These are phyloP conservation scores for Litsea cubeba DNA, from an alignment of 164 flowering plant genomes.

Conservation along the genomic window DNA sequence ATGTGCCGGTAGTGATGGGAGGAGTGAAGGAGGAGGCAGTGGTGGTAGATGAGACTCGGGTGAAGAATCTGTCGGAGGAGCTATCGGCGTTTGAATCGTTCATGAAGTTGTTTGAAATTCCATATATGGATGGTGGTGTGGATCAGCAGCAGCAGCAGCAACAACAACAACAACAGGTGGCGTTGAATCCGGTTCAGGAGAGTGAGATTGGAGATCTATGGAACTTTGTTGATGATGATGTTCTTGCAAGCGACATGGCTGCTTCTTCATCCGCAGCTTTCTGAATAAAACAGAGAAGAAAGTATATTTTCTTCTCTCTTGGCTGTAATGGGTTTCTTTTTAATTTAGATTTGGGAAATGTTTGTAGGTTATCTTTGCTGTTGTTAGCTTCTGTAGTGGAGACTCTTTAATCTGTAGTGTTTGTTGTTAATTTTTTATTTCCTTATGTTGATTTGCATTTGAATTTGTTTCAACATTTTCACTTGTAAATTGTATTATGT, in stretches of 20 bases:
- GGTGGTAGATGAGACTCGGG: conserved; percentile 28
- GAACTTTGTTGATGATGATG: conserved; percentile 64
- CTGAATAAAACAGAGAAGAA: not conserved
- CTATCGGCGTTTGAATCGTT: conserved; percentile 65
- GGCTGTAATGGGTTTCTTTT: not conserved
- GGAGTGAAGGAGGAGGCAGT: conserved; percentile 5
- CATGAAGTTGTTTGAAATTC: conserved; percentile 76
- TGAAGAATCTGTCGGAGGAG: conserved; percentile 65
- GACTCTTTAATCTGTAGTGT: not conserved
- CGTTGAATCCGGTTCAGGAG: conserved; percentile 24
- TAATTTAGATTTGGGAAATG: not conserved
- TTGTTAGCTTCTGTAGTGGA: not conserved
- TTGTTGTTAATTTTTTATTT: not conserved
- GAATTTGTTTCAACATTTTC: no score
- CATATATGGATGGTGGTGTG: conserved; percentile 51
- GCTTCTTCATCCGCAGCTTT: not conserved
- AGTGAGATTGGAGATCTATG: conserved; percentile 42
- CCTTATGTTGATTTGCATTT: not conserved
- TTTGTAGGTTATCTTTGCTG: not conserved
- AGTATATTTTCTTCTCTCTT: not conserved
- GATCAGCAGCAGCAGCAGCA: conserved; percentile 18
- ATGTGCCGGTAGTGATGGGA: not conserved
- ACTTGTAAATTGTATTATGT: no score
- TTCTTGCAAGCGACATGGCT: not conserved
- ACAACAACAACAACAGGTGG: not conserved